Evolutionary conservation across 73 alveolate species (phyloP).

Genomic region (Blepharisma stoltei): DNA sequence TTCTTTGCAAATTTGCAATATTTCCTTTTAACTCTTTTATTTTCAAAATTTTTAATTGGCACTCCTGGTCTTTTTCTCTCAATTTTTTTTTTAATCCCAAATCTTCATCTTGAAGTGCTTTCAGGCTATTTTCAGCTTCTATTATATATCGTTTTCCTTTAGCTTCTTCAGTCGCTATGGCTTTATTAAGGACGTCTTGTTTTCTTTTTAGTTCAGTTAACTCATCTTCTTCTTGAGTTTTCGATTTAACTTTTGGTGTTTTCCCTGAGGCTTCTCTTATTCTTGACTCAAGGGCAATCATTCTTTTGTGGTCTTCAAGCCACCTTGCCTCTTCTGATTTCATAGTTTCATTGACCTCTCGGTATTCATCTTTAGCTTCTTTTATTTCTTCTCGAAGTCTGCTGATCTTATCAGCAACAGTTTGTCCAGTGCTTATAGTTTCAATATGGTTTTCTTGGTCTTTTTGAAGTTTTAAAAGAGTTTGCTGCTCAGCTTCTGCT

Average conservation of each 20-base stretch:
- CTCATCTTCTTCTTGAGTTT: not conserved
- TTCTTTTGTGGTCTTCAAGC: not conserved
- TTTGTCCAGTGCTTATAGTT: not conserved
- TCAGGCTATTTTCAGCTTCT: not conserved
- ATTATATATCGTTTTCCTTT: not conserved
- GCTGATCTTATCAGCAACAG: not conserved
- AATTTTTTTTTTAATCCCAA: not conserved
- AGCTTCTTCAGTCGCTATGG: not conserved
- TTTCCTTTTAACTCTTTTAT: not conserved
- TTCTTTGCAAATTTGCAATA: not conserved
- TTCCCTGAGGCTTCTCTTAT: slow-evolving; percentile 2
- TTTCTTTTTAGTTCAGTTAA: not conserved
- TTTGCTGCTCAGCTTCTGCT: not conserved
- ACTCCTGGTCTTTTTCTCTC: not conserved
- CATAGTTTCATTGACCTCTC: not conserved
- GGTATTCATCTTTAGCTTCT: slow-evolving; percentile 3
- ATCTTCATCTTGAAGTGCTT: not conserved
- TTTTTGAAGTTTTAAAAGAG: not conserved
- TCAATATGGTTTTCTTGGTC: not conserved
- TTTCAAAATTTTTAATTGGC: not conserved
- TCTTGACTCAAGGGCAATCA: slow-evolving; percentile 1
- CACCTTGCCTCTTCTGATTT: slow-evolving; percentile 4
- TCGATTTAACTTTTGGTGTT: not conserved
- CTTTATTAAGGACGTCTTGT: not conserved
- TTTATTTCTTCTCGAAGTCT: not conserved